Percentiles rank a stretch among this genome's conserved stretches.
phyloP scores from a whole-genome alignment of 495 filamentous ascomycete species.

The Aspergillus campestris region DNA sequence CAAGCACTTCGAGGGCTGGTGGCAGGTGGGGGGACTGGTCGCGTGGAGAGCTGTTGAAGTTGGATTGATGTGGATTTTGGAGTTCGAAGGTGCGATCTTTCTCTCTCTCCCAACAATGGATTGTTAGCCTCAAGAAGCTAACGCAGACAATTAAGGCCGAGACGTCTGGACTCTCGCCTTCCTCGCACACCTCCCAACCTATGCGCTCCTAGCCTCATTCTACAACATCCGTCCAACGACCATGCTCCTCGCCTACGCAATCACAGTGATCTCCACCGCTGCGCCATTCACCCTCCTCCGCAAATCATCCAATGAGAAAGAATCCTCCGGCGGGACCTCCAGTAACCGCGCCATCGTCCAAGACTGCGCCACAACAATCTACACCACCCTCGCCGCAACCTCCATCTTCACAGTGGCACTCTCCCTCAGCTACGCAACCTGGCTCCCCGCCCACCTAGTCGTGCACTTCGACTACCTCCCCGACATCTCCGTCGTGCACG shows the following conservation, averaged over 20 bases:
- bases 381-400: slow-evolving; percentile 56
- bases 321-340: slow-evolving; percentile 37
- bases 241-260: slow-evolving; percentile 44
- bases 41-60: slow-evolving; percentile 64
- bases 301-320: slow-evolving; percentile 52
- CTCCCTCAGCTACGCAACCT: slow-evolving; percentile 52
- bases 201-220: slow-evolving; percentile 63
- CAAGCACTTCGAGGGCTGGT: slow-evolving; percentile 49
- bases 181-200: slow-evolving; percentile 61
- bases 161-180: slow-evolving; percentile 62
- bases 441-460: slow-evolving; percentile 59
- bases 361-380: slow-evolving; percentile 52
- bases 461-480: slow-evolving; percentile 60
- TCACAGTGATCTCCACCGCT: slow-evolving; percentile 57
- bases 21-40: slow-evolving; percentile 51
- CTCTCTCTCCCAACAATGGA: not conserved
- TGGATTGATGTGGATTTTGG: slow-evolving; percentile 58
- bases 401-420: slow-evolving; percentile 60
- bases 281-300: slow-evolving; percentile 66
- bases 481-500: slow-evolving; percentile 54
- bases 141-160: slow-evolving; percentile 36
- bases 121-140: not conserved
- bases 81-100: slow-evolving; percentile 53
- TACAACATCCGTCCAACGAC: slow-evolving; percentile 57
- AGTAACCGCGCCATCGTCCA: slow-evolving; percentile 63